Evolutionary conservation across 179 eudicot species (phyloP), one percentile per base, ranked within the genome.

Genomic region (Drosera spatulata): DNA sequence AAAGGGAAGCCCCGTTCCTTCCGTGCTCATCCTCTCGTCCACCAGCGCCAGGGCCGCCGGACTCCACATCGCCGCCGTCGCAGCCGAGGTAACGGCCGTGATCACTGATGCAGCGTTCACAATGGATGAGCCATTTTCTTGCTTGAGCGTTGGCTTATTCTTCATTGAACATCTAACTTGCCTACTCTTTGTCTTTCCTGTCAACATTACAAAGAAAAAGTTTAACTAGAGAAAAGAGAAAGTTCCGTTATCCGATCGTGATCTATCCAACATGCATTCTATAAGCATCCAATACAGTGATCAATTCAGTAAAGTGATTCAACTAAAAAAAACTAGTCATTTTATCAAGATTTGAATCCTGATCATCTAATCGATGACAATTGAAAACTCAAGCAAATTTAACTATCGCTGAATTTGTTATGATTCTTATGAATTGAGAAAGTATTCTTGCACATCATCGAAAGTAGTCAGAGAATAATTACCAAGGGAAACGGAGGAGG

Each of bases 1-100:
- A 58, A 93, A 85, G 7, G 96, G 93, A 6, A 93, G 88, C 12
- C 99, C 99, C 0, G 88, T 83, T 53, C 99, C 99, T 62, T 93
- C 99, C 2, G 99, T 93, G 85, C 86, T 89, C 96, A 93, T 76
- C 61, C 99, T 89, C 58, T 89, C 99, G 53, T 93, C 99, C 63
- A 93, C 99, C 55, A 93, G 62, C 6, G 99, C 99, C 88, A 82
- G 65, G 13, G 99, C 85, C 0, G 63, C 76, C 2, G 96, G 96
- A 85, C 80, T 81, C 2, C 93, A 81, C 73, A 86, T 67, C 60
- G 81, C 67, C 43, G 87, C 79, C 1, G 87, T 83, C 4, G 54
- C 22, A 7, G 54, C 54, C 6, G 54, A n/a, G 0, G 87, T 85
- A 39, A 80, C 47, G 10, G 91, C 83, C 0, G 87, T 85, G 39